These are phyloP conservation scores for Phlyctochytrium bullatum DNA, from an alignment of 192 early-diverging fungal species.

Conservation along the genomic window DNA sequence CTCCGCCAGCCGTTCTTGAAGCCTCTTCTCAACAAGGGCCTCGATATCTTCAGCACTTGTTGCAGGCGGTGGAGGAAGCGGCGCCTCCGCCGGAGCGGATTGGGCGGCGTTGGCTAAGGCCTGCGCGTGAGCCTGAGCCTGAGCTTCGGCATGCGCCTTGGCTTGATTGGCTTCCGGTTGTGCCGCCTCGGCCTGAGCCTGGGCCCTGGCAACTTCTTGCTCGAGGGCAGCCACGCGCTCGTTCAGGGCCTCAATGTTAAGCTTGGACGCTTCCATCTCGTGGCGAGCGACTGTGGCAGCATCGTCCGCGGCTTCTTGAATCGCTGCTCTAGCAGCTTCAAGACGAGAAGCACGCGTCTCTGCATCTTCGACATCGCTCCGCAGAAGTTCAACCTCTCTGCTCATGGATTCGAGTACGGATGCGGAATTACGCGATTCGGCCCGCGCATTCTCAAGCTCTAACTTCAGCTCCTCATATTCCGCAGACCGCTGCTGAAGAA, in stretches of 20 bases:
- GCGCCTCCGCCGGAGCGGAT: too few species aligned
- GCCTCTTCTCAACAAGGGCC: not conserved
- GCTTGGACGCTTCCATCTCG: conserved; percentile 14
- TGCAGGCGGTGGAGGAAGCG: not conserved
- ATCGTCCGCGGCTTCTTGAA: not conserved
- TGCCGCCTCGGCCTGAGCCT: too few species aligned
- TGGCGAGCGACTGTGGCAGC: not conserved
- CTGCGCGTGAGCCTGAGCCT: too few species aligned
- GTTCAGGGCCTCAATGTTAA: conserved; percentile 21
- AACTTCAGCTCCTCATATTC: too few species aligned
- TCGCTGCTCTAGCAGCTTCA: not conserved
- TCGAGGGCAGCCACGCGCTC: conserved; percentile 1
- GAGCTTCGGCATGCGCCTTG: too few species aligned
- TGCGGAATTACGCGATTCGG: too few species aligned
- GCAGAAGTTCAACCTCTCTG: not conserved
- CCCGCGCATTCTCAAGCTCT: too few species aligned
- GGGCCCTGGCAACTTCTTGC: not conserved
- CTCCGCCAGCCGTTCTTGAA: not conserved
- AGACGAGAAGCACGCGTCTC: not conserved
- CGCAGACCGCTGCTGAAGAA: too few species aligned
- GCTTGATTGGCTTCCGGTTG: too few species aligned
- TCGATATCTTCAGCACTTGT: not conserved
- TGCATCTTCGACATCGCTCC: not conserved
- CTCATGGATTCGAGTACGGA: too few species aligned
- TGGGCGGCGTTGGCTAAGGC: too few species aligned